Evolutionary conservation across 1,284 basidiomycete genomes (phyloP).

Genomic region (Apiotrichum akiyoshidainum): DNA sequence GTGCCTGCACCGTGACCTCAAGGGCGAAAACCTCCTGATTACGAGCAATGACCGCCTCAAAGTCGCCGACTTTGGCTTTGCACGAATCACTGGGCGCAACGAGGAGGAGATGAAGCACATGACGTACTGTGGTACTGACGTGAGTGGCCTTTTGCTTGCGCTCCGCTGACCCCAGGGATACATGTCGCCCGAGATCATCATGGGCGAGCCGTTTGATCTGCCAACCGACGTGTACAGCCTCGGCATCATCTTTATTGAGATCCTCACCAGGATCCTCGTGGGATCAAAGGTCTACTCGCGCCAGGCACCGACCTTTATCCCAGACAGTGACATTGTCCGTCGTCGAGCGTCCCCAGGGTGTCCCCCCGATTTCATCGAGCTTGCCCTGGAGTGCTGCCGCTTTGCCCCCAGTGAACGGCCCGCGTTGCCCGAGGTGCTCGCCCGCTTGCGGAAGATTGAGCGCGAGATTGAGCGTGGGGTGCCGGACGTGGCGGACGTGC

Average conservation of each 20-base stretch:
- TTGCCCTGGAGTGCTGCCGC: slow-evolving; percentile 74
- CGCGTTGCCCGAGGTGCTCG: slow-evolving; percentile 70
- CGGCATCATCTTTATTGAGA: slow-evolving; percentile 92
- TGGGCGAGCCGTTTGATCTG: slow-evolving; percentile 85
- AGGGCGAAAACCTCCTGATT: slow-evolving; percentile 94
- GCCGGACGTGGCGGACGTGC: slow-evolving; percentile 55
- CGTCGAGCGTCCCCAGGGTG: slow-evolving; percentile 69
- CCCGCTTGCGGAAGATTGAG: slow-evolving; percentile 72
- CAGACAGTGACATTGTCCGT: slow-evolving; percentile 55
- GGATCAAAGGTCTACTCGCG: slow-evolving; percentile 74
- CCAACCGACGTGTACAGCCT: slow-evolving; percentile 92
- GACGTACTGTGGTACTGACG: slow-evolving; percentile 96
- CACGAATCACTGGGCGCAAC: slow-evolving; percentile 76
- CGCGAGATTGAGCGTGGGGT: slow-evolving; percentile 74
- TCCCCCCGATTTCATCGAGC: slow-evolving; percentile 70
- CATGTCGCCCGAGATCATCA: slow-evolving; percentile 78
- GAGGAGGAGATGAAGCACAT: slow-evolving; percentile 85
- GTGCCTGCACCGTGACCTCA: slow-evolving; percentile 71
- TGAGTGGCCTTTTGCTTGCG: slow-evolving; percentile 51
- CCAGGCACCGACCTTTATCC: slow-evolving; percentile 68
- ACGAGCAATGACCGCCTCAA: slow-evolving; percentile 91
- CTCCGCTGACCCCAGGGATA: slow-evolving; percentile 34
- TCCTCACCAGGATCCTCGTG: slow-evolving; percentile 76
- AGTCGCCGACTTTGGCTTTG: slow-evolving; percentile 92
- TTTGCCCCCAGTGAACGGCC: slow-evolving; percentile 70